Base-by-base conservation (phyloP, 2,329 filamentous ascomycete genomes). In the Moelleriella libera region DNA sequence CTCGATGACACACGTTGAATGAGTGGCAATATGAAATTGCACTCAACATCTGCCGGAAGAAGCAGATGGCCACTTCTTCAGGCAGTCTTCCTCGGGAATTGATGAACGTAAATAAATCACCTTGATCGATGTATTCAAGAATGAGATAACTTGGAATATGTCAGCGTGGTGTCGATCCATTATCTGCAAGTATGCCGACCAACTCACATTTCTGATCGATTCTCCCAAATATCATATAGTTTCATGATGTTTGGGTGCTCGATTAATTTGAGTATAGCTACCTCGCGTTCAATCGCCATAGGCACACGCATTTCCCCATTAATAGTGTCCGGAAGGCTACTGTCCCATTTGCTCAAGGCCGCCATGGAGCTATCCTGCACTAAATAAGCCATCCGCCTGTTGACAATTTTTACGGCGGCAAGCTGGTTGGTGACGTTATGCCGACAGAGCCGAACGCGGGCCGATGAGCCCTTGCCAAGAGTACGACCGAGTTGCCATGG, bases 221-320 rank as follows among this genome's bases (percentile, higher is more conserved):
- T 97, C 67, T 98, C 92, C 90, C 90, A 98, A 31, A 98, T 90
- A 66, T 98, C 92, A 61, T 90, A 92, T 8, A 98, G 69, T 55
- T 85, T 87, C 64, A 96, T 89, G 57, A 97, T 90, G 62, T 97
- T 92, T 5, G 84, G 86, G 65, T 98, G 92, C 58, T 95, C 83
- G 51, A 97, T 86, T 49, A 97, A 75, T 67, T 96, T 97, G 76
- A 98, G 88, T 56, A 98, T 94, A 32, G 90, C 88, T 41, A 98
- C 89, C 61, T 98, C 92, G 47, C 92, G 78, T 66, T 97, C 90
- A 51, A 98, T 85, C 1, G 88, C 85, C 57, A 90, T 80, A 1
- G 90, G 90, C 60, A 94, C 88, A 47, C 78, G 75, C 54, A 81
- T 77, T 49, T 83, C 73, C 41, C 81, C 80, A 45, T 77, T 71